A percentile compares a stretch with the other conserved stretches of the same genome.
phyloP scores from a whole-genome alignment of 257 asterid genomes.

The Petunia secreta region DNA sequence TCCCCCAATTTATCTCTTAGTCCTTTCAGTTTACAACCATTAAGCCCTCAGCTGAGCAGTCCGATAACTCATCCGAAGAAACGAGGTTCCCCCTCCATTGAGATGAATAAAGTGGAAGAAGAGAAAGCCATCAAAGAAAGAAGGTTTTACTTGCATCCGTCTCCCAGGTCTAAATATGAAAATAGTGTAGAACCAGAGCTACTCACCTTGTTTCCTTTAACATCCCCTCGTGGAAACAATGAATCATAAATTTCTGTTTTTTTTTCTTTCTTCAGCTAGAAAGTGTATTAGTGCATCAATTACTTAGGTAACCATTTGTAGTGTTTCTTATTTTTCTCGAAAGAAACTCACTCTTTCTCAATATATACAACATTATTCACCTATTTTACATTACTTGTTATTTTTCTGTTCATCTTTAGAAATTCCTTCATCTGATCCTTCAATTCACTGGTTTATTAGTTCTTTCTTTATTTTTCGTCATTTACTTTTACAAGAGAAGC shows the following conservation, averaged over 20 bases:
- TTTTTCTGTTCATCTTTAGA: too few relatives aligned
- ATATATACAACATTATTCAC: too few relatives aligned
- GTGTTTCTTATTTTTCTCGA: too few relatives aligned
- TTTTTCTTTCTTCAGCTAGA: neutral
- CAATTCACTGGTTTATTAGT: too few relatives aligned
- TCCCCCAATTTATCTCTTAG: too few relatives aligned
- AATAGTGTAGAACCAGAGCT: conserved; percentile 38
- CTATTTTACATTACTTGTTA: too few relatives aligned
- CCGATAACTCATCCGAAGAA: conserved; percentile 23
- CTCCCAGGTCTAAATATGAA: conserved; percentile 36
- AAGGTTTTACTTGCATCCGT: conserved; percentile 39
- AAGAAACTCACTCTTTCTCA: too few relatives aligned
- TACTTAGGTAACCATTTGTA: too few relatives aligned
- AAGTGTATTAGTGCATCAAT: neutral
- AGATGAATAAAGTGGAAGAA: conserved; percentile 34
- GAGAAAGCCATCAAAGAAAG: conserved; percentile 45
- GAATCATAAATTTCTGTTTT: neutral
- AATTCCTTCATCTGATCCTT: too few relatives aligned
- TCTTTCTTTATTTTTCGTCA: too few relatives aligned
- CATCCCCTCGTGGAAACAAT: conserved; percentile 27
- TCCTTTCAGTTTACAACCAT: too few relatives aligned
- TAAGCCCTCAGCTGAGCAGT: neutral
- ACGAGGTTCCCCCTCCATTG: conserved; percentile 30
- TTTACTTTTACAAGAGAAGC: too few relatives aligned
- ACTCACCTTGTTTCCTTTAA: conserved; percentile 45